Conservation (phyloP, 306 rosid species). For the Quercus bicolor region DNA sequence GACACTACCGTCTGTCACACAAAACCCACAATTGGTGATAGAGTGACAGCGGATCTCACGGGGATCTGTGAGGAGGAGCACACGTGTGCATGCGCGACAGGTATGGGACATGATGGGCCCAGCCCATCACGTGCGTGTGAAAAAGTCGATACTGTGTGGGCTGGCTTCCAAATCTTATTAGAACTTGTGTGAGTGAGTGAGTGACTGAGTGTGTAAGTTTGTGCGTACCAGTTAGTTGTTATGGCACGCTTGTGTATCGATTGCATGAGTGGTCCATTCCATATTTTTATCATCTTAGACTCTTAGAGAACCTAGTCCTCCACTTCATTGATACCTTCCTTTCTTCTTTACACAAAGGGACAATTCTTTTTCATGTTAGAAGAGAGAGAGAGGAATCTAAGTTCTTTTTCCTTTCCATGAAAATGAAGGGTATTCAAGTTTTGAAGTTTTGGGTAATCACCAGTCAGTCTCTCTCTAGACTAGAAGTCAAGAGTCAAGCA, state of each 20-base stretch:
- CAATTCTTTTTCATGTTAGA: background rate
- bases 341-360: background rate
- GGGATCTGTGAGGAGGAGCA: conserved; percentile 44
- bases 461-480: background rate
- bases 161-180: conserved; percentile 12
- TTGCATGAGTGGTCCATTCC: conserved; percentile 16
- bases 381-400: too few species aligned
- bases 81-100: conserved; percentile 84
- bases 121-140: conserved; percentile 66
- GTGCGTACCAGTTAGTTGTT: background rate
- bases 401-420: background rate
- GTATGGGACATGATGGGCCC: conserved; percentile 46
- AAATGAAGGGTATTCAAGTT: background rate
- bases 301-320: background rate
- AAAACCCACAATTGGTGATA: background rate
- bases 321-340: background rate
- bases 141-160: conserved; percentile 2
- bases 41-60: conserved; percentile 36
- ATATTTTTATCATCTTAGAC: too few species aligned
- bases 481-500: too few species aligned
- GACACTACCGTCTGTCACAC: too few species aligned
- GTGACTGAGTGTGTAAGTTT: too few species aligned
- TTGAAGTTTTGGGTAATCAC: background rate
- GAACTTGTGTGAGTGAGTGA: conserved; percentile 3
- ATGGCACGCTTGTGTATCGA: conserved; percentile 16